Percentiles rank a stretch among this genome's conserved stretches.
phyloP scores from a whole-genome alignment of 768 basidiomycete genomes.

The Russula ochroleuca region DNA sequence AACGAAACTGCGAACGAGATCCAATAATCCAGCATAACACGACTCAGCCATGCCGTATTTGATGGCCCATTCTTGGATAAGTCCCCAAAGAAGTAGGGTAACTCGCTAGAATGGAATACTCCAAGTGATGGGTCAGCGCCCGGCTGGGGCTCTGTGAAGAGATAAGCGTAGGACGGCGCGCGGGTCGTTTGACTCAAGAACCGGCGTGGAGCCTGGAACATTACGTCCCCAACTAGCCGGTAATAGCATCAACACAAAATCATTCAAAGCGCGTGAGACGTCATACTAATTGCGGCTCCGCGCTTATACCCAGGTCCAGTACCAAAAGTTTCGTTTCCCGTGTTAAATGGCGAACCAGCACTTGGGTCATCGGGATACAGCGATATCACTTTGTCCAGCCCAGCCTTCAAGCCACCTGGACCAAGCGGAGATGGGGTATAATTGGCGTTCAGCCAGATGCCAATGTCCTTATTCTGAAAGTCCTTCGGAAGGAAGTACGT shows the following conservation, averaged over 20 bases:
- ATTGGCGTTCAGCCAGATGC: constrained; percentile 15
- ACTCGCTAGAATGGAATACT: constrained; percentile 28
- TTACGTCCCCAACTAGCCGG: constrained; percentile 38
- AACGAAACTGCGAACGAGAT: constrained; percentile 44
- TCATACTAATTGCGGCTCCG: constrained; percentile 33
- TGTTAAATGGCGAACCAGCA: constrained; percentile 44
- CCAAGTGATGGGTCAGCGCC: constrained; percentile 10
- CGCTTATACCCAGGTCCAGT: constrained; percentile 40
- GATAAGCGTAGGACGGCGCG: constrained; percentile 40
- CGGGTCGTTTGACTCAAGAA: constrained; percentile 41
- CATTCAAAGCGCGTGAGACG: neutral
- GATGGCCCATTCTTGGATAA: neutral
- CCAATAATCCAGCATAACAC: constrained; percentile 44
- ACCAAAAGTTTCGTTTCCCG: constrained; percentile 45
- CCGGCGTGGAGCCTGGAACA: constrained; percentile 40
- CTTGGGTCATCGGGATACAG: constrained; percentile 44
- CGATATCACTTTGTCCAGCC: constrained; percentile 33
- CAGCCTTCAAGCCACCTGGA: constrained; percentile 21
- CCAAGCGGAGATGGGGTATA: constrained; percentile 24
- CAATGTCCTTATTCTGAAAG: constrained; percentile 10
- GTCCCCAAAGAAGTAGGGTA: constrained; percentile 28
- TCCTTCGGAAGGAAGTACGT: constrained; percentile 37
- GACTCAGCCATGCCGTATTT: constrained; percentile 33
- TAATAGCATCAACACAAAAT: neutral
- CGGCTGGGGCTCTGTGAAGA: constrained; percentile 40